These are phyloP conservation scores for Colletotrichum limetticola DNA, from an alignment of 2,329 filamentous ascomycete species.

Conservation along the genomic window DNA sequence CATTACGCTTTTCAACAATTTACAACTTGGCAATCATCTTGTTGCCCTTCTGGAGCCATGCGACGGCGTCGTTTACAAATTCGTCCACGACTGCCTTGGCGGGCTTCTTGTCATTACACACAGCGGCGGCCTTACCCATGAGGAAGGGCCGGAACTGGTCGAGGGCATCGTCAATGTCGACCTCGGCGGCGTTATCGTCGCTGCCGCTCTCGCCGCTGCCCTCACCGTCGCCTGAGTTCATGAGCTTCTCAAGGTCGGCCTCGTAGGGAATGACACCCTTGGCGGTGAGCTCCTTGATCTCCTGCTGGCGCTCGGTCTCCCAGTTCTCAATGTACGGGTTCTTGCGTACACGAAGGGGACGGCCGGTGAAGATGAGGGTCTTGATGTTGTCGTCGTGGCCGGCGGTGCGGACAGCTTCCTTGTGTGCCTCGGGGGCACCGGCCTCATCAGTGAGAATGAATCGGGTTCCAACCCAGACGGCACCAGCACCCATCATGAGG, in stretches of 20 bases:
- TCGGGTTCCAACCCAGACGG: slow-evolving; percentile 96
- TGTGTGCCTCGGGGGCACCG: slow-evolving; percentile 91
- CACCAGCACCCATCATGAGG: slow-evolving; percentile 90
- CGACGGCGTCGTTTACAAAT: slow-evolving; percentile 85
- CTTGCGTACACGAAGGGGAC: slow-evolving; percentile 90
- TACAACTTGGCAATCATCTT: slow-evolving; percentile 79
- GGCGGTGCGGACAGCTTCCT: slow-evolving; percentile 92
- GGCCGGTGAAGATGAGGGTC: slow-evolving; percentile 98
- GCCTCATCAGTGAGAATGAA: slow-evolving; percentile 96
- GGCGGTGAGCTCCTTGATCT: slow-evolving; percentile 91
- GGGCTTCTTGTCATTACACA: slow-evolving; percentile 90
- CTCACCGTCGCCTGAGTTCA: slow-evolving; percentile 62
- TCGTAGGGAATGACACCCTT: slow-evolving; percentile 96
- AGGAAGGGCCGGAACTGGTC: slow-evolving; percentile 91
- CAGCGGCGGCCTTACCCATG: slow-evolving; percentile 97
- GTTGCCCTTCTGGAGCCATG: slow-evolving; percentile 74
- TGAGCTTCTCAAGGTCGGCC: slow-evolving; percentile 88
- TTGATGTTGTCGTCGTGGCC: slow-evolving; percentile 95
- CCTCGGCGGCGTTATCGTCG: slow-evolving; percentile 73
- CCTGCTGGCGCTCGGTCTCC: slow-evolving; percentile 88
- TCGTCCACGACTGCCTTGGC: slow-evolving; percentile 96
- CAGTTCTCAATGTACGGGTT: slow-evolving; percentile 96
- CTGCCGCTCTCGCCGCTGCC: slow-evolving; percentile 74
- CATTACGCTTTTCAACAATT: slow-evolving; percentile 35
- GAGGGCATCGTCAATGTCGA: slow-evolving; percentile 85